Percentiles rank a stretch among this genome's conserved stretches.
phyloP scores from a whole-genome alignment of 495 filamentous ascomycete species.

The Bathelium albidoporum region DNA sequence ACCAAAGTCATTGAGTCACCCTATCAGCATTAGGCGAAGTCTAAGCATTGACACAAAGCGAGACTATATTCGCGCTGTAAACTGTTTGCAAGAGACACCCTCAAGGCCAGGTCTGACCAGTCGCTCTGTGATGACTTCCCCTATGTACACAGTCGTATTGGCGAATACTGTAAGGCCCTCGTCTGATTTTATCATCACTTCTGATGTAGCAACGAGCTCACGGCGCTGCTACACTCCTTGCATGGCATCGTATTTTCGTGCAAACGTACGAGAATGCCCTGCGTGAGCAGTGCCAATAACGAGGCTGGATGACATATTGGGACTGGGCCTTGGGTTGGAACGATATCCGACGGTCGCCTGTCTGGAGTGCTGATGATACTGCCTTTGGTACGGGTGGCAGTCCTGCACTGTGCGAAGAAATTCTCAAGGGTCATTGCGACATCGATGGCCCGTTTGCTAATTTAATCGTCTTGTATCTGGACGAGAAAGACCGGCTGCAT shows the following conservation, averaged over 20 bases:
- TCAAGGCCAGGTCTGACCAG: too few species aligned
- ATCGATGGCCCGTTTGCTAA: conserved; percentile 19
- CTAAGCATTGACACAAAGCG: too few species aligned
- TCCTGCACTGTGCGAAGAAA: conserved; percentile 2
- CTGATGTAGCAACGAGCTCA: too few species aligned
- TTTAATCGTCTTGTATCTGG: conserved; percentile 13
- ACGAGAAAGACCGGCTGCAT: conserved; percentile 12
- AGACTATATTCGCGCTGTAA: too few species aligned
- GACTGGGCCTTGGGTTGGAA: conserved; percentile 12
- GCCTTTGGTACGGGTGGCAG: conserved; percentile 11
- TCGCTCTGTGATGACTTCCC: conserved; percentile 17
- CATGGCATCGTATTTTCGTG: conserved; percentile 16
- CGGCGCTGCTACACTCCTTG: conserved; percentile 12
- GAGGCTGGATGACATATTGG: conserved; percentile 4
- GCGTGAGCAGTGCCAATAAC: conserved; percentile 5
- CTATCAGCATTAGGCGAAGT: too few species aligned
- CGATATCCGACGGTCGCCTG: conserved; percentile 3
- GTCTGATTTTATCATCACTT: too few species aligned
- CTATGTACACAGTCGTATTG: conserved; percentile 14
- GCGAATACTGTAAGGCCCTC: too few species aligned
- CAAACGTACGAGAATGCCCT: conserved; percentile 13
- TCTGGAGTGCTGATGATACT: neutral
- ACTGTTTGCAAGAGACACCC: too few species aligned
- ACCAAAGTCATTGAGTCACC: too few species aligned
- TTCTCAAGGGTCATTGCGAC: conserved; percentile 13